These are phyloP conservation scores for Candida hungchunana DNA, from an alignment of 805 yeast species.

Conservation along the genomic window DNA sequence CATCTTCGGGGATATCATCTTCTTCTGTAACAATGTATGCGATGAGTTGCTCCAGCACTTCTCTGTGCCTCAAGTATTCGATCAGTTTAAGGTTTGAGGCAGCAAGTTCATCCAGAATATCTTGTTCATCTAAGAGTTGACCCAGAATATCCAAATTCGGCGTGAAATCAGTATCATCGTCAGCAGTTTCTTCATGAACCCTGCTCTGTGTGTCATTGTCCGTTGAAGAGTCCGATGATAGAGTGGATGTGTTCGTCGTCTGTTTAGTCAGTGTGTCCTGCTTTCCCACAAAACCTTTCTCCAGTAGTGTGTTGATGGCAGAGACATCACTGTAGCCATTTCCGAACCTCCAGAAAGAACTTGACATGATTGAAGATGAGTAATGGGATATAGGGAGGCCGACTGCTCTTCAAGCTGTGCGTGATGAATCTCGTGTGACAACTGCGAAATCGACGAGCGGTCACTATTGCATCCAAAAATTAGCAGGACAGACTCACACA, in stretches of 20 bases:
- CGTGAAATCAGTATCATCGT: constrained; percentile 33
- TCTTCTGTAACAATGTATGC: constrained; percentile 47
- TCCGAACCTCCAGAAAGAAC: constrained; percentile 58
- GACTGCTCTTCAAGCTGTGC: too few species aligned
- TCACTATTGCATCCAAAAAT: too few species aligned
- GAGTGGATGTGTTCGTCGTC: constrained; percentile 19
- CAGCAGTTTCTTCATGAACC: constrained; percentile 27
- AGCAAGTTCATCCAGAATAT: constrained; percentile 65
- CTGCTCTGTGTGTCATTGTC: constrained; percentile 15
- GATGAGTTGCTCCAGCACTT: constrained; percentile 62
- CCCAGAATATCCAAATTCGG: constrained; percentile 42
- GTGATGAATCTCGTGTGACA: too few species aligned
- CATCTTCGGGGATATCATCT: constrained; percentile 13
- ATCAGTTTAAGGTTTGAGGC: constrained; percentile 71
- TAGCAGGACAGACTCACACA: too few species aligned
- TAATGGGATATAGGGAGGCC: too few species aligned
- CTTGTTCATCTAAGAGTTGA: constrained; percentile 70
- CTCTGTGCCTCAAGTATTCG: constrained; percentile 77
- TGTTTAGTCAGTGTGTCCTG: constrained; percentile 13
- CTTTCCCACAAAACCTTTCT: constrained; percentile 37
- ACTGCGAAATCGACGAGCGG: too few species aligned
- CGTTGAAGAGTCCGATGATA: constrained; percentile 17
- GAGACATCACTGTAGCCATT: constrained; percentile 54
- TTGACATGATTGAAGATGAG: constrained; percentile 29
- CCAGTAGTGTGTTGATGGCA: constrained; percentile 45